Conservation (phyloP, 768 basidiomycete genomes). For the Vararia minispora region DNA sequence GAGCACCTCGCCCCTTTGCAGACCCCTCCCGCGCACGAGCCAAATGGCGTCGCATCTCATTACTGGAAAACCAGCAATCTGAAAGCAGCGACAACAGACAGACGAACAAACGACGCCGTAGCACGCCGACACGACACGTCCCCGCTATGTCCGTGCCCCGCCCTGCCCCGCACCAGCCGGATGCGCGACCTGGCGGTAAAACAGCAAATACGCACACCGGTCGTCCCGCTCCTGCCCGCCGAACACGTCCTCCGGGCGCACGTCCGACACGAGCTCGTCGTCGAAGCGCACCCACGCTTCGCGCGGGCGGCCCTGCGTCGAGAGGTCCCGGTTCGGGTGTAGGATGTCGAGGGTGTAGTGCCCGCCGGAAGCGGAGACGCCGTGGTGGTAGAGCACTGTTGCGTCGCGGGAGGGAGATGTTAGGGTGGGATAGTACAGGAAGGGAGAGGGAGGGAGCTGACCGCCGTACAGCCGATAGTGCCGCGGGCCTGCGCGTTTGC, state of each 20-base stretch:
- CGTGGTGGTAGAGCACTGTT: conserved; percentile 87
- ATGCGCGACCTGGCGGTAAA: conserved; percentile 67
- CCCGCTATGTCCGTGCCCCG: conserved; percentile 17
- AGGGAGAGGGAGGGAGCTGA: conserved; percentile 20
- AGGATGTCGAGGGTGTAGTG: conserved; percentile 93
- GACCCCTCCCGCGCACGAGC: no score
- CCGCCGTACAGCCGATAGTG: conserved; percentile 82
- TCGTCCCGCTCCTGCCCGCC: conserved; percentile 37
- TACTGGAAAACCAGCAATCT: no score
- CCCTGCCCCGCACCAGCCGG: no score
- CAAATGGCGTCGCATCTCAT: no score
- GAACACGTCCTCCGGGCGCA: conserved; percentile 67
- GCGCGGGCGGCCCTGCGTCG: conserved; percentile 23
- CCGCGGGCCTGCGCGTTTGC: conserved; percentile 31
- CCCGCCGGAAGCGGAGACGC: conserved; percentile 79
- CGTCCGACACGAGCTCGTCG: conserved; percentile 77
- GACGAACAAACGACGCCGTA: no score
- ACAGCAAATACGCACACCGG: conserved; percentile 78
- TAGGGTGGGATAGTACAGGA: neutral
- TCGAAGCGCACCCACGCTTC: conserved; percentile 91
- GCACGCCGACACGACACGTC: no score
- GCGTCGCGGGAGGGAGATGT: neutral
- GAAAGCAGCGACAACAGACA: no score
- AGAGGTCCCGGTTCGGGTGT: conserved; percentile 51
- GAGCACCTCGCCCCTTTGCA: no score